Evolutionary conservation across 2,329 filamentous ascomycete species (phyloP).

Genomic region (Seiridium cupressi): DNA sequence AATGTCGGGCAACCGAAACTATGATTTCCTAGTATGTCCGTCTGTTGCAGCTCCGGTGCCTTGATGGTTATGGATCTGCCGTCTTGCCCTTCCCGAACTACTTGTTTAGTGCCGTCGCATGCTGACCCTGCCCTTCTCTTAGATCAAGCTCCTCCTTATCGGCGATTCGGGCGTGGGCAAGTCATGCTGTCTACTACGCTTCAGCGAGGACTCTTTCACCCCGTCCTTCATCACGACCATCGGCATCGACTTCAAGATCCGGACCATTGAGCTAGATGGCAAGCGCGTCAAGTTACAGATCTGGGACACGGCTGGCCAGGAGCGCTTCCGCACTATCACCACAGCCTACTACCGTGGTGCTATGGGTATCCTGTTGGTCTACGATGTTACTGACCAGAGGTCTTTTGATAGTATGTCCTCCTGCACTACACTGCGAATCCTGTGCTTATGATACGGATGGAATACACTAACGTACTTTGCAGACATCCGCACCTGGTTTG

Average conservation of each 20-base stretch:
- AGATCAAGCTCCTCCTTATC: slow-evolving; percentile 97
- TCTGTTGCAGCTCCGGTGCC: too few species aligned
- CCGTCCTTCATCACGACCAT: slow-evolving; percentile 99
- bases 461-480: slow-evolving; percentile 8
- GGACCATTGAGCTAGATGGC: slow-evolving; percentile 97
- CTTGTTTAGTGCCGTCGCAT: background rate
- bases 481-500: slow-evolving; percentile 99
- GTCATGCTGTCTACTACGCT: slow-evolving; percentile 93
- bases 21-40: slow-evolving; percentile 88
- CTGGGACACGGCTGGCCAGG: slow-evolving; percentile 98
- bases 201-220: slow-evolving; percentile 97
- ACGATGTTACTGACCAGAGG: slow-evolving; percentile 96
- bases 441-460: background rate
- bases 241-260: slow-evolving; percentile 99
- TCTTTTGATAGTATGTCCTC: slow-evolving; percentile 79
- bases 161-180: slow-evolving; percentile 96
- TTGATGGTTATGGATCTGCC: too few species aligned
- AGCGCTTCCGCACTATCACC: slow-evolving; percentile 97
- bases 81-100: slow-evolving; percentile 10
- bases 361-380: slow-evolving; percentile 96
- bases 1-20: slow-evolving; percentile 98
- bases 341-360: slow-evolving; percentile 98
- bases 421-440: slow-evolving; percentile 11
- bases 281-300: slow-evolving; percentile 99
- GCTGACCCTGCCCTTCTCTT: slow-evolving; percentile 5